These are phyloP conservation scores for Hordeum marinum DNA, from an alignment of 176 grass and related monocot genomes.

Conservation along the genomic window DNA sequence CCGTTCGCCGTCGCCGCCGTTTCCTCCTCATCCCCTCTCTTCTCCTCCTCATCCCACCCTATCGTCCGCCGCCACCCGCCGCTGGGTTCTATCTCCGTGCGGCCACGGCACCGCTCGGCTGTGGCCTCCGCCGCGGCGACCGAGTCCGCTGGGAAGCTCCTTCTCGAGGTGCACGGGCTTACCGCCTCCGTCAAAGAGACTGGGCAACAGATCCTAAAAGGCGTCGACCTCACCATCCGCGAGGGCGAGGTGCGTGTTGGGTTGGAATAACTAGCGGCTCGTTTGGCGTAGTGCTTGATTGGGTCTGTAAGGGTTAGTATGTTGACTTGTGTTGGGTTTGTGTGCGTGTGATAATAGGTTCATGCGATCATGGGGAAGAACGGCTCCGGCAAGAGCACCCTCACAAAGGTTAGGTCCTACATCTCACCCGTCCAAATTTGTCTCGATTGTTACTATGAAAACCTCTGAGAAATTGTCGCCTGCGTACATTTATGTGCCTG, in stretches of 20 bases:
- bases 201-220: slow-evolving; percentile 46
- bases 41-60: slow-evolving; percentile 21
- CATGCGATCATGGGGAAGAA: slow-evolving; percentile 95
- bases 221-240: slow-evolving; percentile 74
- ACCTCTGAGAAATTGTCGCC: not conserved
- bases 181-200: slow-evolving; percentile 66
- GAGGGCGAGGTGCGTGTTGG: slow-evolving; percentile 60
- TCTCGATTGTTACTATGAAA: not conserved
- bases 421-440: not conserved
- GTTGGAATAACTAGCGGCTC: not conserved
- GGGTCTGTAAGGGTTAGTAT: not conserved
- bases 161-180: slow-evolving; percentile 71
- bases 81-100: slow-evolving; percentile 10
- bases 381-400: slow-evolving; percentile 92
- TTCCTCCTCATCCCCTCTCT: slow-evolving; percentile 21
- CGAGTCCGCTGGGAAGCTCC: slow-evolving; percentile 13
- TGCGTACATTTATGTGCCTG: not conserved
- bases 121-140: slow-evolving; percentile 20
- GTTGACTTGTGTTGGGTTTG: slow-evolving; percentile 6
- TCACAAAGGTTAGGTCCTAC: slow-evolving; percentile 65
- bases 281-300: not conserved
- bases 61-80: not conserved
- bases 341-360: slow-evolving; percentile 43
- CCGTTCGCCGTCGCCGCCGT: slow-evolving; percentile 6
- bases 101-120: slow-evolving; percentile 8